phyloP scores from a whole-genome alignment of 768 basidiomycete species.

The Leccinum obscurum region DNA sequence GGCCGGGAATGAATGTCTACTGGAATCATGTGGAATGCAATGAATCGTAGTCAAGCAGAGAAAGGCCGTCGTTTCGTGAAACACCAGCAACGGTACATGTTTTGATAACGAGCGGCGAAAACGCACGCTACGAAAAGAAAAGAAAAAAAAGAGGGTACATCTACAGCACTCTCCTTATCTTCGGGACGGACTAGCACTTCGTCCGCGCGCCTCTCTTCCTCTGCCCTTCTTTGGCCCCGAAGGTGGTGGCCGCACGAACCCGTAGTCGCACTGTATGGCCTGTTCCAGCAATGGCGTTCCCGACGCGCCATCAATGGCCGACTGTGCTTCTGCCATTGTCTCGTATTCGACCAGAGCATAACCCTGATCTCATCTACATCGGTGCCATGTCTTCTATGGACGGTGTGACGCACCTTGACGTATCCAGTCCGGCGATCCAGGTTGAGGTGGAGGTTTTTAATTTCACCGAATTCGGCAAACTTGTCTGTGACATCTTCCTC shows the following conservation, averaged over 20 bases:
- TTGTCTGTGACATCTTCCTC: conserved; percentile 97
- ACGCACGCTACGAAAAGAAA: background rate
- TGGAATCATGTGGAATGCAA: conserved; percentile 1
- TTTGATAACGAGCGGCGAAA: background rate
- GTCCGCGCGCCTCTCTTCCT: conserved; percentile 57
- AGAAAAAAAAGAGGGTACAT: background rate
- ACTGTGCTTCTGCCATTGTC: conserved; percentile 90
- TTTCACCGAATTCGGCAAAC: conserved; percentile 95
- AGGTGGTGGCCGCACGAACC: conserved; percentile 84
- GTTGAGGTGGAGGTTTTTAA: conserved; percentile 97
- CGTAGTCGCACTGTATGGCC: conserved; percentile 85
- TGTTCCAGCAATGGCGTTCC: conserved; percentile 86
- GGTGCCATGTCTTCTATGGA: background rate
- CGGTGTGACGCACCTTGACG: conserved; percentile 72
- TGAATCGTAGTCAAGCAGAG: conserved; percentile 7
- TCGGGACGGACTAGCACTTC: conserved; percentile 79
- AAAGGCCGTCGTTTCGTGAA: background rate
- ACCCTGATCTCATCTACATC: conserved; percentile 53
- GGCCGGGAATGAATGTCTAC: conserved; percentile 13
- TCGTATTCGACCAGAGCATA: conserved; percentile 98
- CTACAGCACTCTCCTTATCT: conserved; percentile 38
- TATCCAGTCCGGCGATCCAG: conserved; percentile 97
- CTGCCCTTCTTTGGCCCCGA: conserved; percentile 79
- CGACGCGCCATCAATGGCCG: conserved; percentile 88
- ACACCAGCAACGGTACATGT: conserved; percentile 2